Percentiles rank a stretch among this genome's conserved stretches.
phyloP scores from a whole-genome alignment of 2,329 filamentous ascomycete genomes.

The Fusarium robinianum region DNA sequence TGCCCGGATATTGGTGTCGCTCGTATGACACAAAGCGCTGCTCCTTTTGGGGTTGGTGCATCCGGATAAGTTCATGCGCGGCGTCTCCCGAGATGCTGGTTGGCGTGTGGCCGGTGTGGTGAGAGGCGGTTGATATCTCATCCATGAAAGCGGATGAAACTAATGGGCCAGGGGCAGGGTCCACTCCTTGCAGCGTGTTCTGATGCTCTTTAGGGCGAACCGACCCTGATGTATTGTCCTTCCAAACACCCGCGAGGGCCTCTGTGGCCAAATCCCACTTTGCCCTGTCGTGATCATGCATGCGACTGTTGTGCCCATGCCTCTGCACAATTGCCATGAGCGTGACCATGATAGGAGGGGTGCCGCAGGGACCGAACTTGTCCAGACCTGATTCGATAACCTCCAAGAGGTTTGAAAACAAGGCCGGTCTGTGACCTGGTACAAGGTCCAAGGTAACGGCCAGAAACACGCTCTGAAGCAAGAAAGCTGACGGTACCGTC shows the following conservation, averaged over 20 bases:
- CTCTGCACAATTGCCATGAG: slow-evolving; percentile 44
- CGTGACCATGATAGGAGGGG: slow-evolving; percentile 42
- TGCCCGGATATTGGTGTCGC: slow-evolving; percentile 25
- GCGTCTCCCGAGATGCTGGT: slow-evolving; percentile 31
- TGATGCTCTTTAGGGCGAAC: slow-evolving; percentile 30
- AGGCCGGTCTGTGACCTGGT: slow-evolving; percentile 40
- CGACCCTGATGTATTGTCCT: slow-evolving; percentile 13
- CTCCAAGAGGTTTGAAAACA: slow-evolving; percentile 45
- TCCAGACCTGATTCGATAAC: slow-evolving; percentile 41
- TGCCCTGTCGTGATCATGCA: slow-evolving; percentile 42
- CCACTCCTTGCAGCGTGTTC: slow-evolving; percentile 24
- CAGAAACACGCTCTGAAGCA: slow-evolving; percentile 46
- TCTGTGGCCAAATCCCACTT: slow-evolving; percentile 40
- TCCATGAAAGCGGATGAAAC: slow-evolving; percentile 31
- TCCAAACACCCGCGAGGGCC: slow-evolving; percentile 38
- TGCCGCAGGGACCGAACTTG: slow-evolving; percentile 42
- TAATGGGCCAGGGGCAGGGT: slow-evolving; percentile 20
- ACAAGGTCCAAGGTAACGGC: slow-evolving; percentile 42
- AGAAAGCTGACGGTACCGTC: slow-evolving; percentile 42
- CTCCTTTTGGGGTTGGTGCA: slow-evolving; percentile 29
- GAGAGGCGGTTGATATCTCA: slow-evolving; percentile 37
- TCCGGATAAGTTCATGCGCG: slow-evolving; percentile 31
- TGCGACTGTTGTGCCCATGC: slow-evolving; percentile 36
- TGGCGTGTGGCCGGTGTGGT: slow-evolving; percentile 28
- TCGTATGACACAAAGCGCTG: slow-evolving; percentile 30